Evolutionary conservation across 2,329 filamentous ascomycete genomes (phyloP).

Genomic region (Diaporthe nobilis): DNA sequence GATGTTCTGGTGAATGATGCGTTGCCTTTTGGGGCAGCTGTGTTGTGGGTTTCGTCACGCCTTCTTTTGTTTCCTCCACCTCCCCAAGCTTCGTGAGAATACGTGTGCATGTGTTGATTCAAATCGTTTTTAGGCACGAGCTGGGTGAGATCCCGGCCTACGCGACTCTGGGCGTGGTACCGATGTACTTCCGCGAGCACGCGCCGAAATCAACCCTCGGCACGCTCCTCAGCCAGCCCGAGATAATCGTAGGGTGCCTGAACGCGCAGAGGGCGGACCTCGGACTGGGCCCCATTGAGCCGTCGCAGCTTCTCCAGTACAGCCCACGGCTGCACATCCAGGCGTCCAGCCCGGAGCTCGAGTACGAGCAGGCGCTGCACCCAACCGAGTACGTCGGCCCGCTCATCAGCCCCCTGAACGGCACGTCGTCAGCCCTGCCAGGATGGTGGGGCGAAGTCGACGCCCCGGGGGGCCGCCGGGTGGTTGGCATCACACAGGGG

Average conservation of each 20-base stretch:
- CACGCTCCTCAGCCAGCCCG: conserved; percentile 49
- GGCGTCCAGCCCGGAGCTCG: conserved; percentile 52
- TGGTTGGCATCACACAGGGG: conserved; percentile 56
- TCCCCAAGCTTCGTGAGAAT: too few species aligned
- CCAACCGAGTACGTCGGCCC: conserved; percentile 53
- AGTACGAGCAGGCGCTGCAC: conserved; percentile 49
- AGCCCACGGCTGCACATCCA: conserved; percentile 56
- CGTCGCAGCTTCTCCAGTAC: conserved; percentile 51
- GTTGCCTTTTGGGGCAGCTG: conserved; percentile 54
- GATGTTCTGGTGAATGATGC: conserved; percentile 55
- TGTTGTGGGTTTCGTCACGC: conserved; percentile 35
- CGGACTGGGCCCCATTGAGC: conserved; percentile 48
- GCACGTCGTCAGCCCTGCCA: conserved; percentile 44
- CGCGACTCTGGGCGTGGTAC: conserved; percentile 55
- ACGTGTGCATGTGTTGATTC: background rate
- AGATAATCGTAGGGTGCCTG: conserved; percentile 47
- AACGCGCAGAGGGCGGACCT: conserved; percentile 49
- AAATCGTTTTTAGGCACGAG: conserved; percentile 46
- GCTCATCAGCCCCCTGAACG: conserved; percentile 48
- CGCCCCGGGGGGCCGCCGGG: conserved; percentile 43
- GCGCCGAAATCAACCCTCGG: conserved; percentile 49
- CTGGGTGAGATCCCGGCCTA: conserved; percentile 49
- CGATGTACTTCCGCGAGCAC: conserved; percentile 52
- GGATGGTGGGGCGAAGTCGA: conserved; percentile 51
- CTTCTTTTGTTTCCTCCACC: too few species aligned